Evolutionary conservation across 1,284 basidiomycete species (phyloP).

Genomic region (Apiotrichum gamsii): DNA sequence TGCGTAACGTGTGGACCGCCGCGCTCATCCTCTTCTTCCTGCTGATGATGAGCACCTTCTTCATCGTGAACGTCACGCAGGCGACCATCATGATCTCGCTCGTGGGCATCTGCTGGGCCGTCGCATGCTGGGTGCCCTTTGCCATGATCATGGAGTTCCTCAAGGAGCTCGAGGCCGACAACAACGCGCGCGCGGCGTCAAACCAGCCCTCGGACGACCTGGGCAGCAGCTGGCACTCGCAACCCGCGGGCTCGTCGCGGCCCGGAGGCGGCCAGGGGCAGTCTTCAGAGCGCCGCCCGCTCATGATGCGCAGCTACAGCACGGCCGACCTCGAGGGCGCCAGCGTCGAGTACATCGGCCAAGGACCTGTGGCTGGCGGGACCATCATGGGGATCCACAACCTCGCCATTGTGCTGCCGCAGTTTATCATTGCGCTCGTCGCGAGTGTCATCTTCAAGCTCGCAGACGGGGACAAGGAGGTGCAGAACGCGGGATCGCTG

Average conservation of each 20-base stretch:
- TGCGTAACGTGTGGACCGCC: slow-evolving; percentile 85
- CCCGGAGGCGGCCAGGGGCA: too few relatives aligned
- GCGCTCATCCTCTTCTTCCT: slow-evolving; percentile 71
- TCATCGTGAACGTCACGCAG: slow-evolving; percentile 67
- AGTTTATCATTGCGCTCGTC: slow-evolving; percentile 82
- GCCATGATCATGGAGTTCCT: slow-evolving; percentile 86
- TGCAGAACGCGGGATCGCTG: too few relatives aligned
- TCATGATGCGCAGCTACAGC: slow-evolving; percentile 59
- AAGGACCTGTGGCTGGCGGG: slow-evolving; percentile 70
- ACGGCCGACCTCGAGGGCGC: slow-evolving; percentile 50
- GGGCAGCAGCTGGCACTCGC: neutral
- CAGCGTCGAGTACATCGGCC: slow-evolving; percentile 50
- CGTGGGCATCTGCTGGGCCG: slow-evolving; percentile 88
- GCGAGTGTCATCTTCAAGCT: slow-evolving; percentile 79
- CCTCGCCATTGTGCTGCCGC: slow-evolving; percentile 84
- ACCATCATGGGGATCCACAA: slow-evolving; percentile 94
- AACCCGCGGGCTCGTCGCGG: neutral
- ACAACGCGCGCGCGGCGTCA: neutral
- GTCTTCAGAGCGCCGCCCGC: slow-evolving; percentile 1
- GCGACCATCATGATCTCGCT: slow-evolving; percentile 74
- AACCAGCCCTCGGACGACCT: neutral
- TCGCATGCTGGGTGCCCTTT: slow-evolving; percentile 75
- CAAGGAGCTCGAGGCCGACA: slow-evolving; percentile 60
- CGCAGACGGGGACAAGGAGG: slow-evolving; percentile 53
- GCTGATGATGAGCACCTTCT: slow-evolving; percentile 75